Conservation (phyloP, 257 asterid genomes). For the Gynochthodes officinalis region DNA sequence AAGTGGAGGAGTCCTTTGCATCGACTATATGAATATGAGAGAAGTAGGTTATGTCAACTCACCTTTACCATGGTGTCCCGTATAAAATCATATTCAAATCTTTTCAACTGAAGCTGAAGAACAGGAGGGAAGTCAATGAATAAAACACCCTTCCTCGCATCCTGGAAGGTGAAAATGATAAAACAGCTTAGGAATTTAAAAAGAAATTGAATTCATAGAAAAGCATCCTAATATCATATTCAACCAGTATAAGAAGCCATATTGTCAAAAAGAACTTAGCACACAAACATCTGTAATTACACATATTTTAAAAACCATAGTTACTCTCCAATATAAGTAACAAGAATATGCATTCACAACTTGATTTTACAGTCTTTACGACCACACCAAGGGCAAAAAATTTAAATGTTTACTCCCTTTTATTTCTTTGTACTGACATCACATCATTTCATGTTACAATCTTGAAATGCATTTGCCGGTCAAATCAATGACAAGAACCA, state of each 20-base stretch:
- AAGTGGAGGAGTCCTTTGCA: background rate
- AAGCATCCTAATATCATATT: background rate
- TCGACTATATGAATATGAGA: background rate
- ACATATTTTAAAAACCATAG: background rate
- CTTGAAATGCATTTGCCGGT: background rate
- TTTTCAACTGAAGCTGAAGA: constrained; percentile 76
- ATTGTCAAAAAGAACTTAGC: background rate
- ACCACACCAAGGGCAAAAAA: background rate
- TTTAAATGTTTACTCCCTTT: background rate
- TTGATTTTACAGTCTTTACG: background rate
- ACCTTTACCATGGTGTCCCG: constrained; percentile 88
- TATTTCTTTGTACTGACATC: background rate
- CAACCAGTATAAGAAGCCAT: background rate
- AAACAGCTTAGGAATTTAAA: background rate
- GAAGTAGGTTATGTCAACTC: constrained; percentile 4
- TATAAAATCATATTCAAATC: constrained; percentile 75
- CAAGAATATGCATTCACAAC: background rate
- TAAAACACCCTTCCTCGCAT: constrained; percentile 79
- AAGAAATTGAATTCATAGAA: background rate
- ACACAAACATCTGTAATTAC: background rate
- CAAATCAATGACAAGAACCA: background rate
- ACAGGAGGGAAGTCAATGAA: constrained; percentile 84
- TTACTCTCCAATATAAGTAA: background rate
- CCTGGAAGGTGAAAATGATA: constrained; percentile 41
- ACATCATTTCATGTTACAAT: background rate